Evolutionary conservation across 139 green algal genomes (phyloP), one percentile per base, ranked within the genome.

Genomic region (Pleodorina starrii): DNA sequence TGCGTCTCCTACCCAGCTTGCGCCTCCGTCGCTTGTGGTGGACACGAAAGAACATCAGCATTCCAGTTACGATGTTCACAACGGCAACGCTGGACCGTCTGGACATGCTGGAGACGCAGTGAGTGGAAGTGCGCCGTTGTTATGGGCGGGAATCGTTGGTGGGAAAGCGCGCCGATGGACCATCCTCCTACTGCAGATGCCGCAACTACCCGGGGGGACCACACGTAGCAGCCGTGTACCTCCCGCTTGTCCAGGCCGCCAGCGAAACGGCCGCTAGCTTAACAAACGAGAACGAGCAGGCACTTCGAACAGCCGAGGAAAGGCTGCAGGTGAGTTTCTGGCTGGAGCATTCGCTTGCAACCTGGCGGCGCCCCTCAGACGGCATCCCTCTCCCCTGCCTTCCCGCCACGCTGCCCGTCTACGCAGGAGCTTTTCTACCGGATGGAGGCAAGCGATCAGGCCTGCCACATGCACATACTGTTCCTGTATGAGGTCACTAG

Each of bases 401-500:
- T n/a, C n/a, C n/a, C n/a, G n/a, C n/a, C n/a, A n/a, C n/a, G n/a
- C n/a, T n/a, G n/a, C n/a, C n/a, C n/a, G n/a, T n/a, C n/a, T n/a
- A n/a, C n/a, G 23, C 60, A 87, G 81, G 81, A 75, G 29, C 81
- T 87, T 12, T 87, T 87, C 21, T 36, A 75, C 5, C 60, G n/a
- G 7, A 57, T 87, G 60, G 81, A 87, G 60, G 42, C 12, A 4
- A 12, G n/a, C 2, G 42, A 27, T 1, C 1, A 36, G 12, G 81
- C 86, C 46, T 93, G 91, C 68, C 87, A 89, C 54, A 57, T 90
- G 84, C 86, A 85, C 46, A 74, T 91, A 21, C 72, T 92, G 42
- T 78, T 93, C 57, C 60, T 93, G 35, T 93, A 91, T 71, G 90
- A 93, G 77, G 88, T 92, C 29, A 71, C 73, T 1, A 40, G 17